Evolutionary conservation across 768 basidiomycete genomes (phyloP), one percentile per base, ranked within the genome.

Genomic region (Serendipita indica): DNA sequence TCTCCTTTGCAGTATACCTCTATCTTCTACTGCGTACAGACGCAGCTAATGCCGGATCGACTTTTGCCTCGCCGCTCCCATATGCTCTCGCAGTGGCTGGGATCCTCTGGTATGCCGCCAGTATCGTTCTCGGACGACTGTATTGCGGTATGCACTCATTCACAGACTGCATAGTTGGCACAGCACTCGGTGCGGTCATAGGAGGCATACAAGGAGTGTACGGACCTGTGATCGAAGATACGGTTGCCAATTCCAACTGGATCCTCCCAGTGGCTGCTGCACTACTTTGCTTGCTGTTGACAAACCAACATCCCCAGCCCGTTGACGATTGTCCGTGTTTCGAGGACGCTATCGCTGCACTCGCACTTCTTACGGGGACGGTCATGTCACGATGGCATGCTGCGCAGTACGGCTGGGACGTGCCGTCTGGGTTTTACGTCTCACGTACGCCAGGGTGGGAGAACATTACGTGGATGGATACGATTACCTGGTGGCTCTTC

Each of bases 311-410:
- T 66, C 91, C 93, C 0, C 86, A 93, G 63, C 94, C 94, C 0
- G 87, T 94, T 6, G 93, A 98, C 60, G 90, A 94, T 65, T 97
- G 94, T 64, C 94, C 94, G 1, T 97, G 94, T 70, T 99, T 96
- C 69, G 94, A 96, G 67, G 94, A 98, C 66, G 89, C 93, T 2
- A 93, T 97, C 56, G 91, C 94, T 0, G 85, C 92, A 63, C 72
- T 86, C n/a, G 83, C 87, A 25, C 91, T 91, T 39, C 75, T 88
- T 16, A 73, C 86, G 33, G 94, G 94, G n/a, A 72, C 75, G 18
- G 71, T 79, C 22, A 67, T 91, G 0, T 81, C 80, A 0, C 74
- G 78, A 41, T 96, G 92, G 91, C 70, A 72, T 49, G 74, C 69
- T 28, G 74, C 62, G 1, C 60, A 60, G 33, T 45, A 34, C 27